Conservation (phyloP, 306 rosid genomes). For the Cicer bijugum region DNA sequence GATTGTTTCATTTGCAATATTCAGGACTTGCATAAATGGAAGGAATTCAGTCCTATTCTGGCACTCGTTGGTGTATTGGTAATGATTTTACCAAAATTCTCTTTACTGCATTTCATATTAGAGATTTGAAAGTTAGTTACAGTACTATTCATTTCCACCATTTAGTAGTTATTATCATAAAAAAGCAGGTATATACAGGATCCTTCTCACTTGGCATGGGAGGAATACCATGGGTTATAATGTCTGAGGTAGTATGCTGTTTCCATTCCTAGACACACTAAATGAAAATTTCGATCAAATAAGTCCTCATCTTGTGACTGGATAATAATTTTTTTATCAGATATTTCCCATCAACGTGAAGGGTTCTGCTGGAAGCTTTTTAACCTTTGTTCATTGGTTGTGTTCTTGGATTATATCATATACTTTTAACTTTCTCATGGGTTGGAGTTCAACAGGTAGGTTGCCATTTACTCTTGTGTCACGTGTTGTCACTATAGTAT, state of each 20-base stretch:
- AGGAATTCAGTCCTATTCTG: conserved; percentile 58
- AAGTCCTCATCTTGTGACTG: conserved; percentile 23
- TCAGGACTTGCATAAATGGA: conserved; percentile 66
- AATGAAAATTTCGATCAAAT: background rate
- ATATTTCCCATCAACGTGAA: conserved; percentile 81
- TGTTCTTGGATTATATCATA: conserved; percentile 74
- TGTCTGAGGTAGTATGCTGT: conserved; percentile 75
- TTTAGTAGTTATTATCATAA: background rate
- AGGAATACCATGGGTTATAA: conserved; percentile 93
- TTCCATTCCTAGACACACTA: background rate
- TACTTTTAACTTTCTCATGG: conserved; percentile 70
- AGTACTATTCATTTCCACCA: conserved; percentile 30
- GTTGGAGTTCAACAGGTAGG: conserved; percentile 79
- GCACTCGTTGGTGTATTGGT: conserved; percentile 80
- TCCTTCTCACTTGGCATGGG: conserved; percentile 87
- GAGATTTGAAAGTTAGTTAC: too few species aligned
- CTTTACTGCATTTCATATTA: too few species aligned
- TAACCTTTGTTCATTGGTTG: conserved; percentile 65
- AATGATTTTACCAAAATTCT: conserved; percentile 3
- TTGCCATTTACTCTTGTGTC: background rate
- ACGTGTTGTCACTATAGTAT: too few species aligned
- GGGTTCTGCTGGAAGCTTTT: conserved; percentile 83
- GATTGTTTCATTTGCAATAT: background rate
- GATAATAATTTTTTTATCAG: conserved; percentile 45
- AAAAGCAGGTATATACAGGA: conserved; percentile 67